Evolutionary conservation across 192 early-diverging fungal species (phyloP).

Genomic region (Umbelopsis vinacea): DNA sequence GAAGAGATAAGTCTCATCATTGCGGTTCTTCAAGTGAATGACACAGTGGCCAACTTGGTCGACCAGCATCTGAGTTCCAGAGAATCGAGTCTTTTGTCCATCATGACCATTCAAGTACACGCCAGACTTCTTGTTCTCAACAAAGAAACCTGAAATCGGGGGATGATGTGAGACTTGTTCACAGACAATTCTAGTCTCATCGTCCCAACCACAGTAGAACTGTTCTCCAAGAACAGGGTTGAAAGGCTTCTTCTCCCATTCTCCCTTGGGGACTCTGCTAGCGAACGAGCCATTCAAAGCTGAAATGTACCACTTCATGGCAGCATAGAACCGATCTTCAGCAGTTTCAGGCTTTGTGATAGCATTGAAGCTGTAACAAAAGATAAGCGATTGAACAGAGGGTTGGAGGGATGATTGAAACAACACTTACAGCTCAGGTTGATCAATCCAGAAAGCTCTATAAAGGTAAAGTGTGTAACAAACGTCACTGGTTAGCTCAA

Average conservation of each 20-base stretch:
- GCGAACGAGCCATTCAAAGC: conserved; percentile 80
- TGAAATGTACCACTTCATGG: conserved; percentile 79
- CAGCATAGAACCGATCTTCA: conserved; percentile 70
- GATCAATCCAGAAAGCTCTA: conserved; percentile 61
- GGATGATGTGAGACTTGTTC: conserved; percentile 80
- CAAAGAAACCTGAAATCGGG: conserved; percentile 69
- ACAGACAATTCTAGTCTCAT: conserved; percentile 60
- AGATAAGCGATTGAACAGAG: neutral
- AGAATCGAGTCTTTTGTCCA: conserved; percentile 77
- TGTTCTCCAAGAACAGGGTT: conserved; percentile 73
- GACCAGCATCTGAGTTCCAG: conserved; percentile 73
- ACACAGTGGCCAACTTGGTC: conserved; percentile 79
- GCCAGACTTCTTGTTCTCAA: conserved; percentile 63
- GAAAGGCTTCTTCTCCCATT: conserved; percentile 80
- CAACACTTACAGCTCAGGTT: conserved; percentile 48
- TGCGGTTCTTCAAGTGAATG: conserved; percentile 57
- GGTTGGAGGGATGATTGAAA: too few species aligned
- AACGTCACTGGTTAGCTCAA: conserved; percentile 1
- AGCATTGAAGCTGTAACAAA: conserved; percentile 21
- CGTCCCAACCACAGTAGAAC: conserved; percentile 65
- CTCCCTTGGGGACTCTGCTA: conserved; percentile 64
- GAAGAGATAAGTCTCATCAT: conserved; percentile 72
- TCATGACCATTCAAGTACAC: conserved; percentile 64
- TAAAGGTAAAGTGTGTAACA: neutral
- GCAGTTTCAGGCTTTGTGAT: conserved; percentile 61